A percentile compares a stretch with the other conserved stretches of the same genome.
These are phyloP conservation scores for Mucor indicus DNA, from an alignment of 371 early-diverging fungal species.

Conservation along the genomic window DNA sequence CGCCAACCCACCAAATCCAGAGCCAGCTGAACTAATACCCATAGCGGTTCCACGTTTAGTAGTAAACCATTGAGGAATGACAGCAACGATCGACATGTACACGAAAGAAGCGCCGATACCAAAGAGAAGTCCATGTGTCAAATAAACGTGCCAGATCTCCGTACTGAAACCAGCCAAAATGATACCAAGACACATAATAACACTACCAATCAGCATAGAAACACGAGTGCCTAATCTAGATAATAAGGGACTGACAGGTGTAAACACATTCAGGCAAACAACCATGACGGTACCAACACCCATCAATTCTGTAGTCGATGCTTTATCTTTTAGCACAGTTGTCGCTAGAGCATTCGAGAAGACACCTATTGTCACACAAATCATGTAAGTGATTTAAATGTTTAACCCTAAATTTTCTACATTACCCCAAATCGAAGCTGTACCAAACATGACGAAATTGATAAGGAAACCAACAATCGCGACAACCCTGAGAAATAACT, in stretches of 20 bases:
- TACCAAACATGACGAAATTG: constrained; percentile 41
- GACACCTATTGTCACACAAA: constrained; percentile 22
- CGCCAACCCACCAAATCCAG: constrained; percentile 70
- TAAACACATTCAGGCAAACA: constrained; percentile 39
- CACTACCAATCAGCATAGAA: constrained; percentile 35
- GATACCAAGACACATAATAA: constrained; percentile 47
- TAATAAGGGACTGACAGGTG: constrained; percentile 42
- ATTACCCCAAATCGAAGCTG: constrained; percentile 39
- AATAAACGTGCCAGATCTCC: constrained; percentile 55
- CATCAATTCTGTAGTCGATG: constrained; percentile 42
- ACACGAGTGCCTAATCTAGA: constrained; percentile 37
- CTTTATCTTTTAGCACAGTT: constrained; percentile 27
- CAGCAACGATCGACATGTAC: constrained; percentile 37
- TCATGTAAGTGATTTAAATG: background rate
- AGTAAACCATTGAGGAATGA: constrained; percentile 48
- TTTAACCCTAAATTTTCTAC: background rate
- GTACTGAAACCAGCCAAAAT: constrained; percentile 45
- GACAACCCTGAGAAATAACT: constrained; percentile 22
- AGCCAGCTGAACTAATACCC: constrained; percentile 75
- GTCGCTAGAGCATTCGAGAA: constrained; percentile 37
- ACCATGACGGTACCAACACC: constrained; percentile 47
- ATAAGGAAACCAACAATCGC: constrained; percentile 30
- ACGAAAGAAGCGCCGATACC: constrained; percentile 41
- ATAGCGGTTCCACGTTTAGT: constrained; percentile 54
- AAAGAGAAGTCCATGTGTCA: constrained; percentile 51